Base-by-base conservation (phyloP, 148 eudicot genomes). In the Gaultheria prostrata region DNA sequence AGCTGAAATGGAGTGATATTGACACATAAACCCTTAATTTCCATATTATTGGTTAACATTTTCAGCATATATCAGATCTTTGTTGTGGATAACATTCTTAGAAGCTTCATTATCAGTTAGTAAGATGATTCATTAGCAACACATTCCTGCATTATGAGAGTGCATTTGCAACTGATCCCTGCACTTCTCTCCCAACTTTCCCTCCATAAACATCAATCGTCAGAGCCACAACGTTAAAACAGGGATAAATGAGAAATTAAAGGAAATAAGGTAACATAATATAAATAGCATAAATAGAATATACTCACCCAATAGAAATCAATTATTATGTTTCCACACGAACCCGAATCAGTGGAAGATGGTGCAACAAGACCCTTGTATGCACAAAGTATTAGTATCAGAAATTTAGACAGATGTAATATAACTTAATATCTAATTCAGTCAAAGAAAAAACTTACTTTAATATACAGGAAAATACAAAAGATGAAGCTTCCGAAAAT, bases 261-360 rank as follows among this genome's bases (percentile, higher is more conserved):
- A 45, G 49, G 59, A 61, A 83, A 2, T 10, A 77, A 45, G 72
- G 72, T 13, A 2, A 18, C 32, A 70, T 33, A 18, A 32, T 18
- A 81, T 30, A 49, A 50, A 71, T 24, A 82, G 54, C 56, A 76
- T 56, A 48, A 69, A 67, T 79, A 9, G 48, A 82, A 48, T 73
- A 84, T 75, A 79, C 95, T 92, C 80, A 96, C 99, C 99, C 99
- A 96, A 80, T 96, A 96, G 89, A 96, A 96, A 87, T 96, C 99
- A 61, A 96, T 90, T 33, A 96, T 92, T 78, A 92, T 79, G 86
- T 96, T 96, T 75, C 99, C 99, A 39, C 89, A 90, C 21, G 99
- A 96, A 69, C 99, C 99, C 77, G 94, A 92, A 90, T 96, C 99
- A 9, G 94, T 84, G 67, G 99, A 96, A 85, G 99, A 96, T 84